phyloP scores from a whole-genome alignment of 1,284 basidiomycete species.

The Spongispora temasekensis region DNA sequence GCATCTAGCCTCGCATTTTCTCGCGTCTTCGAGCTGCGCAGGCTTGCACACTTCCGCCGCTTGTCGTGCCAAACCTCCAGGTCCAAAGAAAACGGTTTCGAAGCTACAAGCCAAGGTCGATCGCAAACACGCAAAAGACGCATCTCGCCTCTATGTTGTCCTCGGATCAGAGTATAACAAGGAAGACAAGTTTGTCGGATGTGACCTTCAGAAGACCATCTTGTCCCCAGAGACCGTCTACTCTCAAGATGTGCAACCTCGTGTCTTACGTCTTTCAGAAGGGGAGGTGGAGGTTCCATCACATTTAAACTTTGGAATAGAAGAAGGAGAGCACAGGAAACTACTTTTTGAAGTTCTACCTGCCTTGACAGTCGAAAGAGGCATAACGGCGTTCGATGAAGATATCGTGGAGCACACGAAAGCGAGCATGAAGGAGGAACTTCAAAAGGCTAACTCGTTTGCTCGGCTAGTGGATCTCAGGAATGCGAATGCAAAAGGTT shows the following conservation, averaged over 20 bases:
- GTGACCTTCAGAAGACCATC: constrained; percentile 63
- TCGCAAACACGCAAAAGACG: constrained; percentile 42
- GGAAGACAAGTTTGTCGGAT: constrained; percentile 62
- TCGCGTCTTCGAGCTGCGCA: constrained; percentile 46
- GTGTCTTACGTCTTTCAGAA: constrained; percentile 19
- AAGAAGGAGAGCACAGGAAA: constrained; percentile 49
- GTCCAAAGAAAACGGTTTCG: constrained; percentile 47
- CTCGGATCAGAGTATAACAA: constrained; percentile 68
- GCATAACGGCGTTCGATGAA: constrained; percentile 19
- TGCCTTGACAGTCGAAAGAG: constrained; percentile 40
- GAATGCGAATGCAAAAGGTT: constrained; percentile 83
- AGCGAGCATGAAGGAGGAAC: constrained; percentile 43
- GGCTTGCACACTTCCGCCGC: constrained; percentile 59
- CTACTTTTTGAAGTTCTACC: constrained; percentile 65
- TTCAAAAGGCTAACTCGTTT: constrained; percentile 63
- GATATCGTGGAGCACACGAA: constrained; percentile 19
- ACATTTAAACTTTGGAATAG: constrained; percentile 64
- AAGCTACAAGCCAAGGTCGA: constrained; percentile 54
- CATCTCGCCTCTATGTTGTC: constrained; percentile 64
- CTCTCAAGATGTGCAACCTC: constrained; percentile 15
- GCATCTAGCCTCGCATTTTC: constrained; percentile 41
- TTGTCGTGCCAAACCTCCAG: constrained; percentile 38
- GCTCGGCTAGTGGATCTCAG: constrained; percentile 79
- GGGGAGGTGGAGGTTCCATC: constrained; percentile 47
- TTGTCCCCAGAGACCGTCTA: constrained; percentile 56